A percentile compares a stretch with the other conserved stretches of the same genome.
These are phyloP conservation scores for Anthracocystis panici-leucophaei DNA, from an alignment of 1,284 basidiomycete species.

Conservation along the genomic window DNA sequence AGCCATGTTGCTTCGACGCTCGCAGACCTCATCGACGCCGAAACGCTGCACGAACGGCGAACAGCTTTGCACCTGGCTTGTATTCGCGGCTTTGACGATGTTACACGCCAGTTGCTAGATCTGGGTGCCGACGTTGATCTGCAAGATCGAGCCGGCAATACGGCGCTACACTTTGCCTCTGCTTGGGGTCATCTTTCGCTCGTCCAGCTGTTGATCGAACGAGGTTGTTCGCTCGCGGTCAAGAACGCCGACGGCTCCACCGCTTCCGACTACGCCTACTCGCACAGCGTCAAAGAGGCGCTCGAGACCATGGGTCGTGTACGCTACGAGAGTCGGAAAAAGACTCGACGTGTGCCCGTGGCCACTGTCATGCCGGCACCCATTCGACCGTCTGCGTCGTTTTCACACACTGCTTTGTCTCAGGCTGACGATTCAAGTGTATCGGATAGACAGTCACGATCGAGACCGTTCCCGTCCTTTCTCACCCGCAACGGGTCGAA, in stretches of 20 bases:
- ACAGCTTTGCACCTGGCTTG: conserved; percentile 90
- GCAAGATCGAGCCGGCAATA: conserved; percentile 89
- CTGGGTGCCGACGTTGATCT: conserved; percentile 87
- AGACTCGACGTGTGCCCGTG: conserved; percentile 22
- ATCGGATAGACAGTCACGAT: conserved; percentile 16
- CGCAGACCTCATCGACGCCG: conserved; percentile 34
- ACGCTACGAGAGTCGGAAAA: conserved; percentile 43
- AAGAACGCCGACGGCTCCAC: conserved; percentile 91
- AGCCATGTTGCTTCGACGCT: conserved; percentile 32
- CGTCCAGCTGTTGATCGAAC: conserved; percentile 86
- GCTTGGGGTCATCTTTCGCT: conserved; percentile 73
- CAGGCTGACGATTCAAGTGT: conserved; percentile 17
- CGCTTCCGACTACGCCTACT: conserved; percentile 88
- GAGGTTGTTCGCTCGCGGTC: conserved; percentile 82
- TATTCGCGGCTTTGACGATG: conserved; percentile 86
- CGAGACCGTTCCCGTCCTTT: conserved; percentile 30
- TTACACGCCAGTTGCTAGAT: conserved; percentile 89
- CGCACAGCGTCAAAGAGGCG: conserved; percentile 48
- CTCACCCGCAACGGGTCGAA: conserved; percentile 26
- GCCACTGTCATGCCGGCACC: conserved; percentile 23
- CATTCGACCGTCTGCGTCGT: conserved; percentile 4
- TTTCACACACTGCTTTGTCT: neutral
- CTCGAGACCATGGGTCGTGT: conserved; percentile 54
- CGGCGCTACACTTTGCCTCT: conserved; percentile 81
- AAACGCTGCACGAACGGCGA: conserved; percentile 72